phyloP scores from a whole-genome alignment of 352 stramenopile species.

The Phytophthora hibernalis region DNA sequence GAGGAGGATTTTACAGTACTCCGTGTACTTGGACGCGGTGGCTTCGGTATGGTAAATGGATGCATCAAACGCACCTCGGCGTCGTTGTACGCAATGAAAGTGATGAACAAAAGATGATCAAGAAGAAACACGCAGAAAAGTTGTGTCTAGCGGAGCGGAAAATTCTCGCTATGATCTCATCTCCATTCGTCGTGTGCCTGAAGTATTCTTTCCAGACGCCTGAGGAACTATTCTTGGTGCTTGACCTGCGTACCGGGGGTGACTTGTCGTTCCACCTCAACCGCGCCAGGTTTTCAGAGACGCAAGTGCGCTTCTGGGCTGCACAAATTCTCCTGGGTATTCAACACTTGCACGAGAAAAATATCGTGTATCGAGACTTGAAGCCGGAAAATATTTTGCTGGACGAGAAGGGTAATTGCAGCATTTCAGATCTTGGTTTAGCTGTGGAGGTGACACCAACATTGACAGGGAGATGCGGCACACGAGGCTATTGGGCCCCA shows the following conservation, averaged over 20 bases:
- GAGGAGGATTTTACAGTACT: conserved; percentile 97
- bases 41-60: conserved; percentile 97
- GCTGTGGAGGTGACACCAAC: conserved; percentile 93
- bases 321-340: conserved; percentile 79
- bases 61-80: conserved; percentile 95
- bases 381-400: conserved; percentile 92
- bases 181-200: conserved; percentile 95
- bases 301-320: conserved; percentile 82
- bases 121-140: conserved; percentile 93
- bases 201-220: conserved; percentile 96
- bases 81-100: conserved; percentile 87
- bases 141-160: conserved; percentile 80
- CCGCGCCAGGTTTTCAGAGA: conserved; percentile 71
- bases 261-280: conserved; percentile 93
- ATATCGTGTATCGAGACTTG: conserved; percentile 91
- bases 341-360: conserved; percentile 90
- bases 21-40: conserved; percentile 94
- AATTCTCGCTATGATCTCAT: conserved; percentile 77
- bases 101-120: conserved; percentile 92
- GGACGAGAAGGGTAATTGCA: conserved; percentile 95
- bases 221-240: conserved; percentile 96
- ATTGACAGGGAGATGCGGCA: conserved; percentile 77
- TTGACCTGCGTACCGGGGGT: conserved; percentile 97
- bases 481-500: conserved; percentile 94
- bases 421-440: conserved; percentile 97